A percentile compares a stretch with the other conserved stretches of the same genome.
Conservation (phyloP, 2,329 filamentous ascomycete species). For the Aspergillus proliferans region DNA sequence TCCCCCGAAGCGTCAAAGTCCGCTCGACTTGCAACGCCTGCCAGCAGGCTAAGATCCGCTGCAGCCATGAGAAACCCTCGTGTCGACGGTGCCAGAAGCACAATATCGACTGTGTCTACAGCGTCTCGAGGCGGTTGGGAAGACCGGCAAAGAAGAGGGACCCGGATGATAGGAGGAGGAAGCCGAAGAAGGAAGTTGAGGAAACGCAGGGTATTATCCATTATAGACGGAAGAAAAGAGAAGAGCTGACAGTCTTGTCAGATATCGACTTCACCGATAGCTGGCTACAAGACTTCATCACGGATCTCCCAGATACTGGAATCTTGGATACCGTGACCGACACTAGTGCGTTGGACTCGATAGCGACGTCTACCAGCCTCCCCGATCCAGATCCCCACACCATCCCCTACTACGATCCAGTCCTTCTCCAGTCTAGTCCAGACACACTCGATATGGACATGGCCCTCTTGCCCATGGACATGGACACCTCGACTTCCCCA, state of each 20-base stretch:
- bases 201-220: not conserved
- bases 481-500: not conserved
- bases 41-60: conserved; percentile 33
- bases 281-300: conserved; percentile 26
- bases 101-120: conserved; percentile 30
- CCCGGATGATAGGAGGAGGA: not conserved
- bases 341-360: not conserved
- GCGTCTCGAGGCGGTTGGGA: conserved; percentile 29
- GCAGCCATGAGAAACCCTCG: conserved; percentile 31
- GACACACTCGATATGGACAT: not conserved
- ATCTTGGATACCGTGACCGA: not conserved
- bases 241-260: not conserved
- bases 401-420: not conserved
- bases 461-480: not conserved
- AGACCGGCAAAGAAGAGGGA: conserved; percentile 29
- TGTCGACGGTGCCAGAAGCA: conserved; percentile 31
- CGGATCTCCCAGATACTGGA: conserved; percentile 5
- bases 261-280: conserved; percentile 20
- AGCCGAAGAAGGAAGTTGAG: not conserved
- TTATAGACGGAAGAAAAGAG: not conserved
- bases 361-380: not conserved
- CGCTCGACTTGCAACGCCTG: conserved; percentile 35
- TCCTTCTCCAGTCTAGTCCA: not conserved
- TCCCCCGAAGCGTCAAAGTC: conserved; percentile 30
- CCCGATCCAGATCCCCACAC: not conserved